Evolutionary conservation across 2,329 filamentous ascomycete genomes (phyloP).

Genomic region (Biscogniauxia marginata): DNA sequence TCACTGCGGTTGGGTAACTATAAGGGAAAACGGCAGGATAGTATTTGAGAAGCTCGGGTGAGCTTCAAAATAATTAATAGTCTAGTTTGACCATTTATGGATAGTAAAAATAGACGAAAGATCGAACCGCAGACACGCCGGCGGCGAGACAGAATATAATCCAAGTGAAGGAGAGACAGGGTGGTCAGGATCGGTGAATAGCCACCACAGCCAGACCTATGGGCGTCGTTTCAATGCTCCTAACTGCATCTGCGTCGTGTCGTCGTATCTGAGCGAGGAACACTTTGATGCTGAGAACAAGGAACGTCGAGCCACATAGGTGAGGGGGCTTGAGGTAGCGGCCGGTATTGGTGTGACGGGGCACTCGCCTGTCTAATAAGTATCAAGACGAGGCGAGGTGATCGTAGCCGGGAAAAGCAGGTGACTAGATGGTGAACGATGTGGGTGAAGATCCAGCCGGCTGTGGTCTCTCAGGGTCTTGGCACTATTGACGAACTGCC

Average conservation of each 20-base stretch:
- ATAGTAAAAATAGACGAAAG: conserved; percentile 16
- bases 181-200: conserved; percentile 17
- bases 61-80: neutral
- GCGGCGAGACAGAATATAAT: conserved; percentile 10
- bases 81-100: neutral
- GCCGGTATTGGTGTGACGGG: conserved; percentile 18
- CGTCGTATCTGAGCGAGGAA: conserved; percentile 10
- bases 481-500: conserved; percentile 17
- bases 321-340: conserved; percentile 21
- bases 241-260: conserved; percentile 18
- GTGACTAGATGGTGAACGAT: conserved; percentile 19
- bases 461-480: conserved; percentile 16
- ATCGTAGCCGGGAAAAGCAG: conserved; percentile 30
- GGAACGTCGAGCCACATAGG: conserved; percentile 19
- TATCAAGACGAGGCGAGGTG: conserved; percentile 18
- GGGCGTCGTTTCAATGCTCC: conserved; percentile 6
- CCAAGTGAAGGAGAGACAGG: conserved; percentile 24
- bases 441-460: conserved; percentile 21
- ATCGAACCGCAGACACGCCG: conserved; percentile 12
- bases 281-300: conserved; percentile 19
- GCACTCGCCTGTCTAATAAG: conserved; percentile 24
- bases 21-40: too few relatives aligned
- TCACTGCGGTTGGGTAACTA: conserved; percentile 21
- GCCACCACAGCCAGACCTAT: conserved; percentile 24
- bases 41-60: neutral